These are phyloP conservation scores for Cadophora gregata DNA, from an alignment of 2,329 filamentous ascomycete species.

Conservation along the genomic window DNA sequence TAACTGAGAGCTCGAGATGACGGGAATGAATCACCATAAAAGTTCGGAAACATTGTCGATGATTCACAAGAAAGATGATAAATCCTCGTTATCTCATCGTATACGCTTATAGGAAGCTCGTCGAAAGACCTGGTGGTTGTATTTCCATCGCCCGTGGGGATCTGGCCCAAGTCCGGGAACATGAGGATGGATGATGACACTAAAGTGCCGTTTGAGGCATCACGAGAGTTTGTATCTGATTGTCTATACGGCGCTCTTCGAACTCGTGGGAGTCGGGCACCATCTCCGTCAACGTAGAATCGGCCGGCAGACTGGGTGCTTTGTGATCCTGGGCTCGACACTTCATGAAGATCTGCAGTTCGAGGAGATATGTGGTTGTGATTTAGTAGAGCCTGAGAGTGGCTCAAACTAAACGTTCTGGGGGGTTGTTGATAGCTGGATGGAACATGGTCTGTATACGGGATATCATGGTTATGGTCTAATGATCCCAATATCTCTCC, in stretches of 20 bases:
- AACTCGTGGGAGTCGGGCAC: slow-evolving; percentile 36
- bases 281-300: slow-evolving; percentile 41
- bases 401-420: neutral
- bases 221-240: slow-evolving; percentile 23
- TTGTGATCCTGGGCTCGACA: slow-evolving; percentile 33
- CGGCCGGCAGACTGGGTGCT: slow-evolving; percentile 30
- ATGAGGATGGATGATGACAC: slow-evolving; percentile 11
- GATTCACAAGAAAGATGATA: slow-evolving; percentile 34
- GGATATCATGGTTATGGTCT: slow-evolving; percentile 13
- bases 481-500: slow-evolving; percentile 15
- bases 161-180: slow-evolving; percentile 29
- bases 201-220: neutral
- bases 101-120: slow-evolving; percentile 26
- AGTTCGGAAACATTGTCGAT: slow-evolving; percentile 28
- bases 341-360: slow-evolving; percentile 20
- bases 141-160: neutral
- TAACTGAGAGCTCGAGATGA: slow-evolving; percentile 26
- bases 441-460: slow-evolving; percentile 17
- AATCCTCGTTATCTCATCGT: slow-evolving; percentile 30
- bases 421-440: slow-evolving; percentile 2
- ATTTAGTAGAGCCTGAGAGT: neutral
- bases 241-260: slow-evolving; percentile 33
- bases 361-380: slow-evolving; percentile 14
- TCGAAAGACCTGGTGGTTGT: neutral
- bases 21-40: slow-evolving; percentile 30